Evolutionary conservation across 148 eudicot species (phyloP), one percentile per base, ranked within the genome.

Genomic region (Camellia japonica): DNA sequence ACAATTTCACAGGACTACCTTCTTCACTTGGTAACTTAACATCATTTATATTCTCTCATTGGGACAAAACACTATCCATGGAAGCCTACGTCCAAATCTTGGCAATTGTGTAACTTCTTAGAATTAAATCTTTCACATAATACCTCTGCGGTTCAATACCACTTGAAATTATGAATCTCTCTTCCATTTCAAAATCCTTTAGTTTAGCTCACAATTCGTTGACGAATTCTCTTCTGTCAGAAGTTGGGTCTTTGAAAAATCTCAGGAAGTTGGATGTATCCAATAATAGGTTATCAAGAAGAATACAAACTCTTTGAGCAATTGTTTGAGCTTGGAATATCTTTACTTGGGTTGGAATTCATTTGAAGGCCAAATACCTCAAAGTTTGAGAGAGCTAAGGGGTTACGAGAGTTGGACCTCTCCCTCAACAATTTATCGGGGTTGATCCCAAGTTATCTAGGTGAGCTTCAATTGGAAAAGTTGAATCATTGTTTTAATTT

Each of bases 101-200:
- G 49, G 47, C 4, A 80, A 73, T 30, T 77, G 52, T 7, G 20
- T 13, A 54, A 47, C 70, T 76, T 84, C 68, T 16, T 68, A 11
- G 2, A 0, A 0, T 65, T 84, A 2, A 76, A 80, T 13, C n/a
- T n/a, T n/a, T n/a, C n/a, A n/a, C n/a, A n/a, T n/a, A n/a, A n/a
- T n/a, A n/a, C n/a, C n/a, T n/a, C 76, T 76, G 2, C 6, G 79
- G 83, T 4, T 1, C 66, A 1, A 81, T 84, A 65, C 86, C 83
- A 10, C 18, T 64, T 38, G 76, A 73, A 54, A 10, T 73, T 54
- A 51, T 54, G 61, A 54, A 18, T 23, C 38, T 52, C 41, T 23
- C 76, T 18, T 51, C 62, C 41, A 51, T 56, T 56, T 51, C 62
- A 73, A 15, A 30, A 18, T 20, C 61, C 44, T 56, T 73, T 62